Evolutionary conservation across 1,284 basidiomycete species (phyloP).

Genomic region (Leucocoprinus gongylophorus): DNA sequence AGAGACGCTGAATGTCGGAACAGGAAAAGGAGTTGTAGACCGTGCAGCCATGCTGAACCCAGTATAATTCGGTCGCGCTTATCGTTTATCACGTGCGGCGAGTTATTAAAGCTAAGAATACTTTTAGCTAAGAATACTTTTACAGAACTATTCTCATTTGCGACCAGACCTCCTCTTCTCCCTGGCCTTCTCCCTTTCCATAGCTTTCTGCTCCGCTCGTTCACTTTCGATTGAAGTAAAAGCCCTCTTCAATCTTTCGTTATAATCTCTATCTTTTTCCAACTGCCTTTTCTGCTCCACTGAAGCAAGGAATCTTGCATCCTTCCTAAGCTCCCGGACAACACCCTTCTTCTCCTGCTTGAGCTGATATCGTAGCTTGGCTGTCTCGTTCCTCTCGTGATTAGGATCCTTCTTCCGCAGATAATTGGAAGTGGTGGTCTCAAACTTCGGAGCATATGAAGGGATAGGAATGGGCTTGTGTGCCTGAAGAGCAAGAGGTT

Average conservation of each 20-base stretch:
- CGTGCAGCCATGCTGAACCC: slow-evolving; percentile 15
- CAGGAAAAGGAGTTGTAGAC: slow-evolving; percentile 28
- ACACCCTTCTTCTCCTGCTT: slow-evolving; percentile 98
- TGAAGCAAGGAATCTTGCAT: slow-evolving; percentile 87
- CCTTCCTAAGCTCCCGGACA: slow-evolving; percentile 93
- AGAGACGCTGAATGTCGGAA: slow-evolving; percentile 37
- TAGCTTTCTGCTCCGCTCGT: slow-evolving; percentile 90
- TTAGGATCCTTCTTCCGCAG: slow-evolving; percentile 87
- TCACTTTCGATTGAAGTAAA: slow-evolving; percentile 83
- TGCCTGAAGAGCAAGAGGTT: slow-evolving; percentile 80
- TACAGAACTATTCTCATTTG: slow-evolving; percentile 34
- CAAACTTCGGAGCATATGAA: slow-evolving; percentile 92
- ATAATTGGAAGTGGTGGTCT: slow-evolving; percentile 75
- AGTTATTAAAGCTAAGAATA: not conserved
- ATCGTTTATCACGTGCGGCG: not conserved
- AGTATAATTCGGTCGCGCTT: not conserved
- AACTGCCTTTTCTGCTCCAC: slow-evolving; percentile 81
- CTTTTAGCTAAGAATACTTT: slow-evolving; percentile 2
- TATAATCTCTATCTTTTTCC: slow-evolving; percentile 77
- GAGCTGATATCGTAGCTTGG: slow-evolving; percentile 84
- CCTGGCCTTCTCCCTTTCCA: slow-evolving; percentile 75
- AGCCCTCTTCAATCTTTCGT: slow-evolving; percentile 76
- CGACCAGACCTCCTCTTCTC: slow-evolving; percentile 72
- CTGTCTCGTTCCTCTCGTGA: slow-evolving; percentile 79
- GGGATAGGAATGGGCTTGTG: slow-evolving; percentile 97